Base-by-base conservation (phyloP, 148 eudicot genomes). In the Persicaria maculosa region DNA sequence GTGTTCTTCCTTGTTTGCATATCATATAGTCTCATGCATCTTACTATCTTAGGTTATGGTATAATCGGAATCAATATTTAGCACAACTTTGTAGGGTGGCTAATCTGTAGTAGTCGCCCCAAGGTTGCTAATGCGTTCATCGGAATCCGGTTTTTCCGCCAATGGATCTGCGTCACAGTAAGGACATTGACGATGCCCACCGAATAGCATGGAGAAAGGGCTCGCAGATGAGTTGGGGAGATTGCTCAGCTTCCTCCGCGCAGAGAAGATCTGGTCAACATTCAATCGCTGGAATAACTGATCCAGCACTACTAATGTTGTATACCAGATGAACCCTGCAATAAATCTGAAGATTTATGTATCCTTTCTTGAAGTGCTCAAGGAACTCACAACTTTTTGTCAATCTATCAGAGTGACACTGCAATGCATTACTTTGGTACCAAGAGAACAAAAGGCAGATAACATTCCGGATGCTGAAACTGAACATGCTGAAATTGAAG, bases 1-100 rank as follows among this genome's bases (percentile, higher is more conserved):
- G 4, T 16, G 9, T 10, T 64, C 25, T 9, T 44, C 44, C 17
- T 73, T 47, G 31, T 14, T 43, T 70, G 72, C 85, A 93, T 96
- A 89, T 93, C 15, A 91, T 91, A 80, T 85, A 50, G 9, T 84
- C 52, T 93, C 94, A 1, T 93, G 98, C 97, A 65, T 86, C 20
- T n/a, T n/a, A n/a, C n/a, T n/a, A n/a, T n/a, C n/a, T 74, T 93
- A 11, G 98, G 98, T 19, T 68, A 91, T 0, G 92, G 86, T 59
- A 86, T 93, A 74, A 89, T 91, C 8, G 91, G 91, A 77, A 91
- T 93, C 86, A 93, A 93, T 80, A 74, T 93, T 4, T 93, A 91
- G 6, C 88, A 86, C 82, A 93, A 77, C 74, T 5, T 69, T 22
- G 25, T 22, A 22, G 25, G 25, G 25, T 22, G 25, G 25, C 25